Base-by-base conservation (phyloP, 345 rosid genomes). In the Eucalyptus sp. region DNA sequence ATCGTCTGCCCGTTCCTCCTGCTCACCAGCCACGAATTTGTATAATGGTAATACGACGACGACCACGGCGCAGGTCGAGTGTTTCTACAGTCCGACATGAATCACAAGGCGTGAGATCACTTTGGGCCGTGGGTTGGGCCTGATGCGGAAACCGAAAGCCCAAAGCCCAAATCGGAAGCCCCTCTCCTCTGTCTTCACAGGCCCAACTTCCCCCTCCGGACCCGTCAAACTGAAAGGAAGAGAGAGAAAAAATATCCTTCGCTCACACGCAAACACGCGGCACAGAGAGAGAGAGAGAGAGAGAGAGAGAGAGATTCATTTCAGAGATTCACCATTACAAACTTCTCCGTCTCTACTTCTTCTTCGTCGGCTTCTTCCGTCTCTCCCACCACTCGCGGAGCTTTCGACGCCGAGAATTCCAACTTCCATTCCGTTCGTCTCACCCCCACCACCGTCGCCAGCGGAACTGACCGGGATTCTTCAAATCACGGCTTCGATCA, bases 381-480 rank as follows among this genome's bases (percentile, higher is more conserved):
- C 31, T 49, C 50, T 87, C 49, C 66, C 51, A 44, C 22, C 54
- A 44, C 54, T 86, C 68, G 14, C 90, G 18, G 71, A 86, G 89
- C 49, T 90, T 87, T 90, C 56, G 80, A 90, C 92, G 93, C 90
- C 58, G 88, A 87, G 91, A 89, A 92, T 51, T 88, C 46, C 91
- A 44, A 41, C 83, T 41, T 88, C 86, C 64, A 12, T 18, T 87
- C 22, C 54, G 44, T 83, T 83, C 50, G 25, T 41, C 44, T 62
- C 27, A 22, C 11, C 50, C 46, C 50, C 29, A 49, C 43, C 56
- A n/a, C 79, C 84, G 31, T 85, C 83, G 81, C 41, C 46, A 0
- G 81, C 27, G 4, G 24, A 76, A 76, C 48, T 76, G 83, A 10
- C 8, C 83, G 83, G 3, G 46, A 41, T 37, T 76, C 27, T 76